Conservation (phyloP, 2,329 filamentous ascomycete genomes). For the Bipolaris cookei region DNA sequence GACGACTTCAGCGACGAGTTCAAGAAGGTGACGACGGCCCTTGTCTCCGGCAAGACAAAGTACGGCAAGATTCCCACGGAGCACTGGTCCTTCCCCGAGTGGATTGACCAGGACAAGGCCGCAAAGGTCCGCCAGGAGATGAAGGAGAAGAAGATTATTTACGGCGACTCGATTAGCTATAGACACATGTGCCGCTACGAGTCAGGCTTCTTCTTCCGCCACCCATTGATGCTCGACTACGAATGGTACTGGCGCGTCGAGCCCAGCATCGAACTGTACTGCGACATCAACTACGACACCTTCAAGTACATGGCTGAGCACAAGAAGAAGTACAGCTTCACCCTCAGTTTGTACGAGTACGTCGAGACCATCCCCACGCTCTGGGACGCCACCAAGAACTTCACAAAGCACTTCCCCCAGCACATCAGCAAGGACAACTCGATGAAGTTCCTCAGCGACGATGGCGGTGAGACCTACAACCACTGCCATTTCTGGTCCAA, state of each 20-base stretch:
- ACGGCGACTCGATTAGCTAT: constrained; percentile 95
- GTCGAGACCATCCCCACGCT: constrained; percentile 93
- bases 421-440: constrained; percentile 84
- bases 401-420: constrained; percentile 88
- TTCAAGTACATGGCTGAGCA: constrained; percentile 97
- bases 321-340: constrained; percentile 98
- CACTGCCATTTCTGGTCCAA: constrained; percentile 99
- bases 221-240: constrained; percentile 90
- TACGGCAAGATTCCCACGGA: constrained; percentile 89
- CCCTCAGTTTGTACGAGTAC: constrained; percentile 95
- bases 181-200: constrained; percentile 99
- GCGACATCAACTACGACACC: constrained; percentile 92
- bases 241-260: constrained; percentile 99
- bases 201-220: constrained; percentile 98
- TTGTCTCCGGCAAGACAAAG: constrained; percentile 90
- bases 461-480: constrained; percentile 91
- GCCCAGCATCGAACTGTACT: constrained; percentile 94
- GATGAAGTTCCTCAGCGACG: constrained; percentile 89
- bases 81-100: constrained; percentile 96
- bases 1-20: constrained; percentile 91
- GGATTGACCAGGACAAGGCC: constrained; percentile 95
- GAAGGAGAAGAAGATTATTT: constrained; percentile 94
- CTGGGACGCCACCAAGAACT: constrained; percentile 94
- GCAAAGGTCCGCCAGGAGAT: constrained; percentile 91
- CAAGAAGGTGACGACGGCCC: constrained; percentile 85